These are phyloP conservation scores for Leccinum boreale DNA, from an alignment of 768 basidiomycete genomes.

Conservation along the genomic window DNA sequence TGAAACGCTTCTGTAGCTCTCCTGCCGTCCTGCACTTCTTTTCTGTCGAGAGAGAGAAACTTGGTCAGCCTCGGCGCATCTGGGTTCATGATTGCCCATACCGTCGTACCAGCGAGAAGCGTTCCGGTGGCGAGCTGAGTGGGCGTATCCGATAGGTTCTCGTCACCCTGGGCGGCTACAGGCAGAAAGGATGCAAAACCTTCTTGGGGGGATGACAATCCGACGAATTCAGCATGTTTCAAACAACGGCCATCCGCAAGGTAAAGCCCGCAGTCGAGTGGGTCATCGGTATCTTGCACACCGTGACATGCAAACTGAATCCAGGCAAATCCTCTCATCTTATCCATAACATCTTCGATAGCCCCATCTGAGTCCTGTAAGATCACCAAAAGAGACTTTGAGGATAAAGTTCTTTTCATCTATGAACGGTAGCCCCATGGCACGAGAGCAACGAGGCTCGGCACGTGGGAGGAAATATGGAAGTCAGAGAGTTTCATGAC, in stretches of 20 bases:
- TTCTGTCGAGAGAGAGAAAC: neutral
- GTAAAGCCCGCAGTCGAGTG: slow-evolving; percentile 18
- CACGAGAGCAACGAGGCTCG: neutral
- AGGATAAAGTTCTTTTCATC: neutral
- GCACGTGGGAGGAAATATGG: neutral
- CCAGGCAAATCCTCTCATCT: neutral
- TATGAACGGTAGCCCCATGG: neutral
- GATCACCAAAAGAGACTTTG: neutral
- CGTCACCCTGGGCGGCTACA: neutral
- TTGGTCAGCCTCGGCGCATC: neutral
- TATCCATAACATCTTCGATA: neutral
- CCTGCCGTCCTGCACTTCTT: neutral
- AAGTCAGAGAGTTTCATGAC: neutral
- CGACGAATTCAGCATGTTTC: neutral
- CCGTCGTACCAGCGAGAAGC: neutral
- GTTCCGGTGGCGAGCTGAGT: neutral
- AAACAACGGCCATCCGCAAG: neutral
- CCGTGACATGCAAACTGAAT: slow-evolving; percentile 34
- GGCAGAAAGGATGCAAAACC: slow-evolving; percentile 24
- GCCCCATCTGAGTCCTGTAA: neutral
- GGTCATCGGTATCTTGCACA: slow-evolving; percentile 14
- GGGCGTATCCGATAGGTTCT: neutral
- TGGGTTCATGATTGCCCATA: neutral
- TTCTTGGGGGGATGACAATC: slow-evolving; percentile 7
- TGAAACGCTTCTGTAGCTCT: neutral